Evolutionary conservation across 2,329 filamentous ascomycete genomes (phyloP).

Genomic region (Trichoderma atrobrunneum): DNA sequence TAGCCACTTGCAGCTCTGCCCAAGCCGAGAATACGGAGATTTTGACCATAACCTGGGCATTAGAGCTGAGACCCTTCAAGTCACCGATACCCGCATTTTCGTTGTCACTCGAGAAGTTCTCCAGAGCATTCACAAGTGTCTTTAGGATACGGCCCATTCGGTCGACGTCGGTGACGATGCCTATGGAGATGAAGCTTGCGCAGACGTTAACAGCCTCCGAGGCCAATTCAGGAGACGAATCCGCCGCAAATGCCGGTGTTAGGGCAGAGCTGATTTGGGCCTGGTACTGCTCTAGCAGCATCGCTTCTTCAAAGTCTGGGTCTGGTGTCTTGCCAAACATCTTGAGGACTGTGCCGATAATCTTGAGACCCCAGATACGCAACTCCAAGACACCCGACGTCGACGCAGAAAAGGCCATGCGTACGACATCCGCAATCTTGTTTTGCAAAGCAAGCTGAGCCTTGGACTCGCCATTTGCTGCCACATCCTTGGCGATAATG

Average conservation of each 20-base stretch:
- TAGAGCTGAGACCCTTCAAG: slow-evolving; percentile 86
- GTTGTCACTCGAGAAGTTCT: slow-evolving; percentile 81
- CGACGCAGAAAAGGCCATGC: slow-evolving; percentile 95
- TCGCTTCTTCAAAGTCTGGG: slow-evolving; percentile 96
- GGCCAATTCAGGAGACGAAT: slow-evolving; percentile 93
- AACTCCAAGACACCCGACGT: slow-evolving; percentile 90
- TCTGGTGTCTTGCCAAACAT: slow-evolving; percentile 95
- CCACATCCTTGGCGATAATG: slow-evolving; percentile 74
- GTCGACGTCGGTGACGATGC: slow-evolving; percentile 95
- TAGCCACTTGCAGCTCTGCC: slow-evolving; percentile 95
- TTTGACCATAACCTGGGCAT: slow-evolving; percentile 97
- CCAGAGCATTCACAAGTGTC: slow-evolving; percentile 82
- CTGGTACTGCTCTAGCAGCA: slow-evolving; percentile 95
- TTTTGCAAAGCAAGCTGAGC: slow-evolving; percentile 77
- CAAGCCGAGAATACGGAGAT: slow-evolving; percentile 96
- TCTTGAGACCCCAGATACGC: slow-evolving; percentile 85
- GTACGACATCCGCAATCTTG: slow-evolving; percentile 85
- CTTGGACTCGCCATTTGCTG: slow-evolving; percentile 72
- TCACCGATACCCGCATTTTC: slow-evolving; percentile 89
- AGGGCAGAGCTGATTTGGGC: slow-evolving; percentile 96
- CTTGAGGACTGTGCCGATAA: slow-evolving; percentile 89
- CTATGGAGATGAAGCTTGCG: slow-evolving; percentile 94
- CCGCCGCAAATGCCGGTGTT: slow-evolving; percentile 91
- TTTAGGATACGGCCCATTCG: slow-evolving; percentile 99
- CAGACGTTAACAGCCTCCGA: slow-evolving; percentile 97